Percentiles rank a stretch among this genome's conserved stretches.
Evolutionary conservation across 768 basidiomycete genomes (phyloP).

Genomic region (Lepiota venenata): DNA sequence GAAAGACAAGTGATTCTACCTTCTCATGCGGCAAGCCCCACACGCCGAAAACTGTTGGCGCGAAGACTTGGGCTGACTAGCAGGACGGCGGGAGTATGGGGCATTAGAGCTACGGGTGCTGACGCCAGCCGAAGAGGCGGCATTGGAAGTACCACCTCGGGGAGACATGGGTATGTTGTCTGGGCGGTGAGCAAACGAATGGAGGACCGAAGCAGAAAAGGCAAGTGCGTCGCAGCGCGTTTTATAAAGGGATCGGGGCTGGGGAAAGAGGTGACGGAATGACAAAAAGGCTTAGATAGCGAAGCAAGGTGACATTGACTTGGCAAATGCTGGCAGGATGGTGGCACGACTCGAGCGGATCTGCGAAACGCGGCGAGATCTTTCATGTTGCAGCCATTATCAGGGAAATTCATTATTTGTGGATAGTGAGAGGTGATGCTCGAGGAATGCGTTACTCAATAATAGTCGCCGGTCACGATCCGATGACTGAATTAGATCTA

Average conservation of each 20-base stretch:
- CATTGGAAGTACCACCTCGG: slow-evolving; percentile 32
- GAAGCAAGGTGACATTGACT: slow-evolving; percentile 29
- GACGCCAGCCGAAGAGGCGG: slow-evolving; percentile 32
- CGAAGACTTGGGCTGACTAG: slow-evolving; percentile 69
- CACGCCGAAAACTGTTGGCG: slow-evolving; percentile 91
- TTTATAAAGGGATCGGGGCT: slow-evolving; percentile 34
- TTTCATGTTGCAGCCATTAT: slow-evolving; percentile 25
- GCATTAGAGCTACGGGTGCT: slow-evolving; percentile 26
- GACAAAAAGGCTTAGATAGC: slow-evolving; percentile 27
- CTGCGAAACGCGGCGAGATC: slow-evolving; percentile 31
- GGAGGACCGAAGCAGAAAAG: slow-evolving; percentile 22
- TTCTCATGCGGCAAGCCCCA: slow-evolving; percentile 87
- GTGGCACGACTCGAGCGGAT: slow-evolving; percentile 39
- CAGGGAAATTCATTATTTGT: slow-evolving; percentile 20
- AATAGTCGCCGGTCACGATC: slow-evolving; percentile 25
- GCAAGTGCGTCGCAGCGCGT: slow-evolving; percentile 22
- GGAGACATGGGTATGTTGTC: slow-evolving; percentile 51
- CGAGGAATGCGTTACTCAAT: slow-evolving; percentile 22
- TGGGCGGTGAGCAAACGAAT: slow-evolving; percentile 13
- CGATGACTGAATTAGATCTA: slow-evolving; percentile 4
- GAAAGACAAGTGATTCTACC: slow-evolving; percentile 38
- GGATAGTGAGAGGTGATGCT: slow-evolving; percentile 14
- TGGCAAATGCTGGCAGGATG: slow-evolving; percentile 26
- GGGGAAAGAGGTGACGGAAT: slow-evolving; percentile 26
- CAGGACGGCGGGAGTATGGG: slow-evolving; percentile 47